Percentiles rank a stretch among this genome's conserved stretches.
These are phyloP conservation scores for Colletotrichum spaethianum DNA, from an alignment of 2,329 filamentous ascomycete species.

Conservation along the genomic window DNA sequence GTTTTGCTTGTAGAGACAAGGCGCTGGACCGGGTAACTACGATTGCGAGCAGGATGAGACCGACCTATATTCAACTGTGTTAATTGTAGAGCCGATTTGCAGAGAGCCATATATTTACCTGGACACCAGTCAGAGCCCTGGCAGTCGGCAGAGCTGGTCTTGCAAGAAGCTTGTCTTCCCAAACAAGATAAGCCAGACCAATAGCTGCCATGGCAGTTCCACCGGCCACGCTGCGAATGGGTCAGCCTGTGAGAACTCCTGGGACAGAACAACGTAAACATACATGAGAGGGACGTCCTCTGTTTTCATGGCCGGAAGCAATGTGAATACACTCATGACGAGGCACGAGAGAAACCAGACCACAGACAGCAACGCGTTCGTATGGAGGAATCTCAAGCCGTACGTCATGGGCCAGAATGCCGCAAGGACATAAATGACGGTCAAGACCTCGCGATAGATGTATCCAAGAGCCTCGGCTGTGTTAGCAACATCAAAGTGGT, in stretches of 20 bases:
- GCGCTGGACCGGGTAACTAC: constrained; percentile 89
- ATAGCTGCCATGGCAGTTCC: constrained; percentile 83
- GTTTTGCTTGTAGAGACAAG: constrained; percentile 86
- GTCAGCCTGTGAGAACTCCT: constrained; percentile 41
- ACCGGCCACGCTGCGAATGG: constrained; percentile 73
- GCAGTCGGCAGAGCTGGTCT: constrained; percentile 57
- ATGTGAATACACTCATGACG: constrained; percentile 90
- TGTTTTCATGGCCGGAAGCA: constrained; percentile 87
- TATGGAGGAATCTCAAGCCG: constrained; percentile 78
- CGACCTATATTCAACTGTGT: constrained; percentile 64
- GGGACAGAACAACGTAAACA: constrained; percentile 46
- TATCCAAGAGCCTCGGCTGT: constrained; percentile 84
- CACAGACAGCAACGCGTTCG: constrained; percentile 73
- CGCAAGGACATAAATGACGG: constrained; percentile 81
- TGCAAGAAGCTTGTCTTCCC: constrained; percentile 71
- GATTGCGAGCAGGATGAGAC: constrained; percentile 85
- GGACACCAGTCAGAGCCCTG: constrained; percentile 74
- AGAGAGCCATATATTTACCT: constrained; percentile 60
- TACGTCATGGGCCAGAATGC: constrained; percentile 84
- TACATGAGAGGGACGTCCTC: constrained; percentile 85
- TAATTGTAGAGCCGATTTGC: constrained; percentile 27
- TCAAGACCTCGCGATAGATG: constrained; percentile 90
- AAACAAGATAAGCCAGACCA: constrained; percentile 83
- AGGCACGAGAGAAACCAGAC: constrained; percentile 85
- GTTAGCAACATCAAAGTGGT: constrained; percentile 41